Evolutionary conservation across 441 rosid genomes (phyloP), one percentile per base, ranked within the genome.

Genomic region (Corymbia calophylla): DNA sequence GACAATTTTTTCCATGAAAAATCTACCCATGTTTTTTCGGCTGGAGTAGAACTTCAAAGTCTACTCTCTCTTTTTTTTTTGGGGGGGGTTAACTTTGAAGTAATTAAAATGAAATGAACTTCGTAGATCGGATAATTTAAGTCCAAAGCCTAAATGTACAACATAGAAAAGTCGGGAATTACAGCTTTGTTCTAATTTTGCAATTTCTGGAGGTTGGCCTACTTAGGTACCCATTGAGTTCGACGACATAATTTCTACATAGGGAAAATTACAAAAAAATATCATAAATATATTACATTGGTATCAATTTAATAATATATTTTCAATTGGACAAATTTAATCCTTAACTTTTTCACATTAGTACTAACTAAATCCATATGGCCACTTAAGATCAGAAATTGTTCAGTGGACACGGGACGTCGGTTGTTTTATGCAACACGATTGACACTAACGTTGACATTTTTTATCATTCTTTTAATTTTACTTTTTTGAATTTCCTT

Each of bases 371-470:
- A 58, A 29, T 58, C 5, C 25, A 56, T 56, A 0, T 58, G 10
- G 62, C 29, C 6, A 58, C 9, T 58, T 9, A 9, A 23, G 1
- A 8, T 2, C 4, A 11, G 0, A 58, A 58, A 58, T 4, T 9
- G 0, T 58, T 9, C 5, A 39, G 44, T 39, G 44, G 14, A 58
- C 2, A 1, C 10, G 5, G 25, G 0, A 58, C 17, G 5, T 14
- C 2, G 17, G 6, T 58, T 0, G 8, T 39, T 39, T 39, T 39
- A 39, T 27, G 1, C 9, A 29, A 2, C 14, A 56, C 0, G 1
- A 0, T 58, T 58, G n/a, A 2, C 8, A 9, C 3, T 25, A 29
- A 25, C 29, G 5, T 23, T 9, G 25, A 23, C 6, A 9, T 58
- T 25, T 56, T 56, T 4, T 1, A 9, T 21, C 4, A 9, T 21